Percentiles rank a stretch among this genome's conserved stretches.
Conservation (phyloP, 768 basidiomycete genomes). For the Punctularia strigosozonata region DNA sequence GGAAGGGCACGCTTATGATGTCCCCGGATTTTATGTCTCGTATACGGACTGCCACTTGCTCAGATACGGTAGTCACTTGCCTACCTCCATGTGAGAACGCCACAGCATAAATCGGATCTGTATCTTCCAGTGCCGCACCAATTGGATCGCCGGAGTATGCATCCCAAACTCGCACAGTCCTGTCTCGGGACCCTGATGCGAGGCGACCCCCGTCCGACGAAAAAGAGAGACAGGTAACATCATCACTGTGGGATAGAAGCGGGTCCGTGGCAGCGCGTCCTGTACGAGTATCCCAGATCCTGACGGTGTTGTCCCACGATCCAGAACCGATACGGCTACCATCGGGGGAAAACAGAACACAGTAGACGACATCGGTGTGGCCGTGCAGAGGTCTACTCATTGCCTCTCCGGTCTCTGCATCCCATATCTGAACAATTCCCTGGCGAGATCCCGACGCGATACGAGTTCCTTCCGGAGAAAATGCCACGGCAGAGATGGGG, state of each 20-base stretch:
- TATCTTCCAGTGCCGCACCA: neutral
- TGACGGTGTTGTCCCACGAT: neutral
- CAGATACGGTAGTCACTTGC: neutral
- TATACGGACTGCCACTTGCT: too few relatives aligned
- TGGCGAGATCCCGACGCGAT: neutral
- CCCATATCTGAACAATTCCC: neutral
- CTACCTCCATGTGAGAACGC: neutral
- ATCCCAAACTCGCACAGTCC: neutral
- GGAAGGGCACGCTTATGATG: too few relatives aligned
- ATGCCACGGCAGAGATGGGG: neutral
- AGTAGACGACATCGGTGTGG: neutral
- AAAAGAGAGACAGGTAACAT: neutral
- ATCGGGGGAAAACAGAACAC: neutral
- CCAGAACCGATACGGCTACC: neutral
- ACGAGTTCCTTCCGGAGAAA: neutral
- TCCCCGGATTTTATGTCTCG: too few relatives aligned
- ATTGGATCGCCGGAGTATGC: slow-evolving; percentile 1
- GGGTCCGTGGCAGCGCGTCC: neutral
- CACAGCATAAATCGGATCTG: neutral
- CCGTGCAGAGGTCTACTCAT: neutral
- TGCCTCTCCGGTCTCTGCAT: neutral
- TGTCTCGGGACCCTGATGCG: neutral
- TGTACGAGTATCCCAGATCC: neutral
- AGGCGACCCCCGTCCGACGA: neutral
- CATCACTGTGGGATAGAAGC: neutral